phyloP scores from a whole-genome alignment of 176 grass and related monocot genomes.

The Aegilops longissima region DNA sequence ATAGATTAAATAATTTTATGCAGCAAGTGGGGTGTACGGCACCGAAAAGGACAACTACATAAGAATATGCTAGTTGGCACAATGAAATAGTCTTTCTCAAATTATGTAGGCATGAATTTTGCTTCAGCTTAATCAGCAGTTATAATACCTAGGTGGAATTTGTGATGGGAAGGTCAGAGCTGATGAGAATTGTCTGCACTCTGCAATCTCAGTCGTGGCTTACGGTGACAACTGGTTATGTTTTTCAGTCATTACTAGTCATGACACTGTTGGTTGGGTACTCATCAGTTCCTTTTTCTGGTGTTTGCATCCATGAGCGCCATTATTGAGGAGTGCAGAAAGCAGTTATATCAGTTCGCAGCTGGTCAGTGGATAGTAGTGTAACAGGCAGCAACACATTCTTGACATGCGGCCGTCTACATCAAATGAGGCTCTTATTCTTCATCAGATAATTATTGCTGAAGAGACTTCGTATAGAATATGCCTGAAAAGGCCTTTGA shows the following conservation, averaged over 20 bases:
- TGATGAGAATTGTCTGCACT: neutral
- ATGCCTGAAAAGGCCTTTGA: constrained; percentile 62
- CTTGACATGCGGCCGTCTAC: neutral
- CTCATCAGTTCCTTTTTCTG: neutral
- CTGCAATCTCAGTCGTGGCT: neutral
- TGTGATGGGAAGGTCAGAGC: neutral
- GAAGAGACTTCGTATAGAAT: constrained; percentile 50
- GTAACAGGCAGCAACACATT: neutral
- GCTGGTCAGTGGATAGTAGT: neutral
- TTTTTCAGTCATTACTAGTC: neutral
- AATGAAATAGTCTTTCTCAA: neutral
- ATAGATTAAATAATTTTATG: constrained; percentile 59
- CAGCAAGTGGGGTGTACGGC: neutral
- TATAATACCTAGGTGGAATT: neutral
- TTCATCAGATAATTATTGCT: constrained; percentile 27
- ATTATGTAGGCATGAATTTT: neutral
- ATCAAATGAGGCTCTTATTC: neutral
- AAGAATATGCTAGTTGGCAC: neutral
- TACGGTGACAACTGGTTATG: neutral
- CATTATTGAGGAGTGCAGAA: neutral
- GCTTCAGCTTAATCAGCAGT: neutral
- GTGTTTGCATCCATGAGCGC: neutral
- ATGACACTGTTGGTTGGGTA: neutral
- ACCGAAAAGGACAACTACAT: neutral
- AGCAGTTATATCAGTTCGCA: neutral